Evolutionary conservation across 495 filamentous ascomycete genomes (phyloP).

Genomic region (Oidiodendron maius): DNA sequence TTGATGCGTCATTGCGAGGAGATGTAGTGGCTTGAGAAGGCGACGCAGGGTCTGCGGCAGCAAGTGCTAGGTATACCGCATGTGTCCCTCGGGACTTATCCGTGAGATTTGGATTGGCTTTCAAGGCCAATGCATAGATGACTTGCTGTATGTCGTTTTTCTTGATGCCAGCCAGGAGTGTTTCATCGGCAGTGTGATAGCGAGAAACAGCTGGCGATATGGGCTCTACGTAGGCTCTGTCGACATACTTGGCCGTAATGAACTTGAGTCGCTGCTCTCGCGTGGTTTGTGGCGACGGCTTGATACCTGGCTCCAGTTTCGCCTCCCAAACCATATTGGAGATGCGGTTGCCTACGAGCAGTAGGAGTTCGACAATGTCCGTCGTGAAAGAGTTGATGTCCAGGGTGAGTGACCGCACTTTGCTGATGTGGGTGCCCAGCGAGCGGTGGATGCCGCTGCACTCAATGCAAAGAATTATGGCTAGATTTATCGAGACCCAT

Average conservation of each 20-base stretch:
- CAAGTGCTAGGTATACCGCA: constrained; percentile 82
- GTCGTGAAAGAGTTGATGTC: constrained; percentile 94
- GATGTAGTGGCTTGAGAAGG: constrained; percentile 39
- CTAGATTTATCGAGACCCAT: constrained; percentile 98
- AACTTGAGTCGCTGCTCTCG: constrained; percentile 87
- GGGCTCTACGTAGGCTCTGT: constrained; percentile 71
- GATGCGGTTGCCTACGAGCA: constrained; percentile 86
- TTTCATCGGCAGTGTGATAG: constrained; percentile 79
- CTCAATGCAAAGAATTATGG: constrained; percentile 94
- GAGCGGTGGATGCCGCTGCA: constrained; percentile 97
- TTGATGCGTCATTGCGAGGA: constrained; percentile 23
- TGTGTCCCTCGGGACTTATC: constrained; percentile 88
- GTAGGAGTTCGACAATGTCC: constrained; percentile 90
- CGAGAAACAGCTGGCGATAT: constrained; percentile 70
- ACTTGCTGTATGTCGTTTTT: constrained; percentile 88
- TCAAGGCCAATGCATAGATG: constrained; percentile 82
- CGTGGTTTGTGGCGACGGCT: constrained; percentile 68
- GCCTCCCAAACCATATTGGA: constrained; percentile 98
- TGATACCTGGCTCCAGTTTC: constrained; percentile 62
- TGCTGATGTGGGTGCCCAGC: constrained; percentile 94
- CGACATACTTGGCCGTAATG: constrained; percentile 92
- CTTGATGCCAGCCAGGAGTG: constrained; percentile 88
- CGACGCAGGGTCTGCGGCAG: constrained; percentile 85
- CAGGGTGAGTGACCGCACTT: constrained; percentile 90
- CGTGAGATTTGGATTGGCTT: constrained; percentile 78